Base-by-base conservation (phyloP, 257 asterid species). In the Phtheirospermum japonicum region DNA sequence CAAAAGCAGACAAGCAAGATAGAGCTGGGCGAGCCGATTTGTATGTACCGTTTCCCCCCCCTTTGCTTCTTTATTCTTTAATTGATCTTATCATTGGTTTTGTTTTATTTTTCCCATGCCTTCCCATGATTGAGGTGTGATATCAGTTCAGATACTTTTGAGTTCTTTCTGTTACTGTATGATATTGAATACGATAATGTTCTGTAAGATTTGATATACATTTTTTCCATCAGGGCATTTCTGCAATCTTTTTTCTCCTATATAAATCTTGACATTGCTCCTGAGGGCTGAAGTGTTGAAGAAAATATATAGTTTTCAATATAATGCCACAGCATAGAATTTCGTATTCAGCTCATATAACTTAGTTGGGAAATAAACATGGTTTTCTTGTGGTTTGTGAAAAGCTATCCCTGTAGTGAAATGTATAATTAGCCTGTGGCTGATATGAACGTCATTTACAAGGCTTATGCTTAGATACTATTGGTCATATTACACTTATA, bases 1-100 rank as follows among this genome's bases (percentile, higher is more conserved):
- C 91, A 0, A 93, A 80, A 79, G 99, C 97, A 36, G 99, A 93
- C 81, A 93, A 93, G 73, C 99, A 93, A 76, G 99, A 93, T 67
- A 86, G 94, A 60, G 83, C 95, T 30, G 90, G 83, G 30, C 83
- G 86, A 63, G 77, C 95, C 18, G 95, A 83, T 72, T 74, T 83
- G 90, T 86, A 83, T 17, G 83, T 17, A 19, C 51, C 31, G 36
- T 48, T 20, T 43, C 56, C 14, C 14, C 14, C 14, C 9, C 4
- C 2, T 40, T 45, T 30, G n/a, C 28, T 55, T 50, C 16, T 30
- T 58, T n/a, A 61, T 23, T 62, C 14, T 40, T 11, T 31, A 46
- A 62, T n/a, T n/a, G n/a, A n/a, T n/a, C n/a, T n/a, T n/a, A n/a
- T n/a, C n/a, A n/a, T n/a, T n/a, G n/a, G n/a, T n/a, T 28, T 63